Base-by-base conservation (phyloP, 2,329 filamentous ascomycete genomes). In the Cordyceps militaris region DNA sequence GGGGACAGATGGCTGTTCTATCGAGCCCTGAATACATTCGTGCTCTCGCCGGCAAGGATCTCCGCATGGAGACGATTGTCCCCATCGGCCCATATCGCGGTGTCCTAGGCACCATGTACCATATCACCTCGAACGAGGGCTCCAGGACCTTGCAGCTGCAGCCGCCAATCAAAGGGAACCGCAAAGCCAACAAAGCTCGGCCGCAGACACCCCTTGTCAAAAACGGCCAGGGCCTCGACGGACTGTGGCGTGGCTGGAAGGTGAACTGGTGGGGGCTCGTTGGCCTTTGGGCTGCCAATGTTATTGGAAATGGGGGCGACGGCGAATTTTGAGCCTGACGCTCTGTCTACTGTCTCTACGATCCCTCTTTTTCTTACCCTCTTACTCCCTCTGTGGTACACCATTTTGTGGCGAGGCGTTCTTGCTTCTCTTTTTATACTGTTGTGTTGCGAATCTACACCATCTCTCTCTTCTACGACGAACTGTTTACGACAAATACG, bases 61-160 rank as follows among this genome's bases (percentile, higher is more conserved):
- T 70, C 32, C 69, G 72, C 49, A 68, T 89, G 47, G 85, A 90
- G 57, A 91, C 90, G 0, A 86, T 97, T 56, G 85, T 97, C 0
- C 85, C 88, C 2, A 79, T 89, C 0, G 92, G 91, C 2, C 83
- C 83, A 4, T 99, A 96, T 70, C 79, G 83, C 34, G 94, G 94
- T n/a, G 79, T 96, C 1, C 70, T 94, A n/a, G 89, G 91, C 3
- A 97, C 93, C 2, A 92, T 97, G 82, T 93, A 91, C 78, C 83
- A 83, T 60, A 94, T 99, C 61, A 80, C 89, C 1, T 81, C 86
- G 36, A 89, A 95, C 65, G 94, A 99, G 70, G 94, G 94, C 8
- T 78, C 77, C 60, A 76, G 83, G 9, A 72, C 79, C 63, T 71
- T 78, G 38, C 65, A 74, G 51, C 64, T 71, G 50, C 62, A 66